A percentile compares a stretch with the other conserved stretches of the same genome.
Evolutionary conservation across 441 rosid genomes (phyloP).

Genomic region (Jatropha multifida): DNA sequence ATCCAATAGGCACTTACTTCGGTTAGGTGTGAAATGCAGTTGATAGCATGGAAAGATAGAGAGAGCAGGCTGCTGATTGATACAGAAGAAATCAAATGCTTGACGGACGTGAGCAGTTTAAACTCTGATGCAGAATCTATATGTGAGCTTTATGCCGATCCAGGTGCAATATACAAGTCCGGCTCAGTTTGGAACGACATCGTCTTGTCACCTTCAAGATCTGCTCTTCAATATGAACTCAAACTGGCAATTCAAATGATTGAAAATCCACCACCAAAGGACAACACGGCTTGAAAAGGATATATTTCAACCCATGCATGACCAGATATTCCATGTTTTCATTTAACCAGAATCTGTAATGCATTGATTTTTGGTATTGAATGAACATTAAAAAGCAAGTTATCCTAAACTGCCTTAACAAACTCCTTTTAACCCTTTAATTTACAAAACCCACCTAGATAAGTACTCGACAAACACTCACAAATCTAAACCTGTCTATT

Average conservation of each 20-base stretch:
- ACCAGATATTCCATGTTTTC: not conserved
- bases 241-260: conserved; percentile 38
- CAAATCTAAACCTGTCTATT: not conserved
- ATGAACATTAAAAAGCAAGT: not conserved
- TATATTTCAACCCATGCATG: not conserved
- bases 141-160: conserved; percentile 53
- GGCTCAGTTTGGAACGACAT: conserved; percentile 70
- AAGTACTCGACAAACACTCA: not conserved
- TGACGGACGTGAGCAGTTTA: conserved; percentile 39
- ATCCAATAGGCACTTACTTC: not conserved
- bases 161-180: conserved; percentile 35
- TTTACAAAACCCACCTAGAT: not conserved
- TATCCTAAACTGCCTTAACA: not conserved
- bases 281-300: not conserved
- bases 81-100: conserved; percentile 52
- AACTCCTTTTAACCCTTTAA: not conserved
- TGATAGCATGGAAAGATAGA: conserved; percentile 78
- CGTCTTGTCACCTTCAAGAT: conserved; percentile 48
- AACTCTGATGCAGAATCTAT: conserved; percentile 63
- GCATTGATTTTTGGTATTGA: not conserved
- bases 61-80: conserved; percentile 48
- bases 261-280: conserved; percentile 25
- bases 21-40: conserved; percentile 34
- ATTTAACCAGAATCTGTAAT: not conserved
- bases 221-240: conserved; percentile 46